These are phyloP conservation scores for Gynostemma pentaphyllum DNA, from an alignment of 306 rosid genomes.

Conservation along the genomic window DNA sequence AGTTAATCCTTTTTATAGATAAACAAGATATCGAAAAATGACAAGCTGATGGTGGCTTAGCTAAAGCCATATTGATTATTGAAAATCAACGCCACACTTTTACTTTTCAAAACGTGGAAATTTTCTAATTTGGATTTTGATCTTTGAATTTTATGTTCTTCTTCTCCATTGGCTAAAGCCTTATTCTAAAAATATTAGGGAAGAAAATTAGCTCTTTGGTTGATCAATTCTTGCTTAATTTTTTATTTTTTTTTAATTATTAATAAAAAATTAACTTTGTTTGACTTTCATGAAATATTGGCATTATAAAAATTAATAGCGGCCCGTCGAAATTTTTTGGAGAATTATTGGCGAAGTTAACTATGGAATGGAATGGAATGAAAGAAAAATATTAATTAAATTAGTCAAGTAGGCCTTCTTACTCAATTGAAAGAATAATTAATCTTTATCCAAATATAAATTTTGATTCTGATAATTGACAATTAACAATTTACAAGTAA, in stretches of 20 bases:
- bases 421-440: background rate
- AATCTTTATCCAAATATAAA: background rate
- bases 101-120: background rate
- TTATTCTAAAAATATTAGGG: too few species aligned
- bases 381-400: background rate
- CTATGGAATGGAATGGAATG: background rate
- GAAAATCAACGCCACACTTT: conserved; percentile 3
- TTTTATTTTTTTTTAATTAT: background rate
- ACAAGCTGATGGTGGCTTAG: background rate
- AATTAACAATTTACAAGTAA: background rate
- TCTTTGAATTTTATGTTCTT: conserved; percentile 10
- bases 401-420: background rate
- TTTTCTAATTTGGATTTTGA: background rate
- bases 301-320: background rate
- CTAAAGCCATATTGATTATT: background rate
- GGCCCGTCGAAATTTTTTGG: background rate
- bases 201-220: background rate
- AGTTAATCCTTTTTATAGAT: background rate
- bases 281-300: background rate
- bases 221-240: background rate
- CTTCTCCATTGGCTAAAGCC: too few species aligned
- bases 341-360: background rate
- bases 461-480: background rate
- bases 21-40: background rate
- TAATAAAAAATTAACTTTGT: background rate